Conservation (phyloP, 148 eudicot genomes). For the Selenicereus undatus region DNA sequence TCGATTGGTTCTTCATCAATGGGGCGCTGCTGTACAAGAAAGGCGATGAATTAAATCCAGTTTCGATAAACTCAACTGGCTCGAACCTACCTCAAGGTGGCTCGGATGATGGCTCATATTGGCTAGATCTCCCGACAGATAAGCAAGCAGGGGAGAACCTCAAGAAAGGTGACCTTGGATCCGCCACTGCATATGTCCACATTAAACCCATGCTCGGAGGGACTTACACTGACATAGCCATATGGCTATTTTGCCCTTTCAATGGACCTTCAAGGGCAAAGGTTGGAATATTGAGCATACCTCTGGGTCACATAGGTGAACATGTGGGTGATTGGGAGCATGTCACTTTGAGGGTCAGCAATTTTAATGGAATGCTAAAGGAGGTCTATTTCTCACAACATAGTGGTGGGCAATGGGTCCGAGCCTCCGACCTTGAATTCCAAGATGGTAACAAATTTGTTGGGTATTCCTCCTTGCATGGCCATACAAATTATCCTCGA, state of each 20-base stretch:
- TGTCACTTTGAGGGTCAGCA: constrained; percentile 37
- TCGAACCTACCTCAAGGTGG: constrained; percentile 39
- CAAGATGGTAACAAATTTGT: constrained; percentile 26
- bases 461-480: constrained; percentile 36
- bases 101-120: constrained; percentile 30
- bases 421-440: constrained; percentile 25
- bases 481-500: constrained; percentile 33
- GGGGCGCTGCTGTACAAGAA: background rate
- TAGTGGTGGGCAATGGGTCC: constrained; percentile 36
- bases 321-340: constrained; percentile 48
- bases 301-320: constrained; percentile 33
- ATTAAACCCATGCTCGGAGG: constrained; percentile 39
- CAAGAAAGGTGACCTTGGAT: constrained; percentile 26
- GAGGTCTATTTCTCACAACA: constrained; percentile 37
- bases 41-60: no score
- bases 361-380: constrained; percentile 31
- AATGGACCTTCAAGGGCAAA: constrained; percentile 34
- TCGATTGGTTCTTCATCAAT: constrained; percentile 33
- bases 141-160: constrained; percentile 18
- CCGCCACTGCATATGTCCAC: constrained; percentile 26
- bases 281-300: constrained; percentile 21
- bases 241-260: constrained; percentile 41
- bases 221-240: constrained; percentile 34
- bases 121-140: constrained; percentile 32
- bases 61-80: background rate